Base-by-base conservation (phyloP, 1,139 yeast genomes). In the Wickerhamiella infanticola region DNA sequence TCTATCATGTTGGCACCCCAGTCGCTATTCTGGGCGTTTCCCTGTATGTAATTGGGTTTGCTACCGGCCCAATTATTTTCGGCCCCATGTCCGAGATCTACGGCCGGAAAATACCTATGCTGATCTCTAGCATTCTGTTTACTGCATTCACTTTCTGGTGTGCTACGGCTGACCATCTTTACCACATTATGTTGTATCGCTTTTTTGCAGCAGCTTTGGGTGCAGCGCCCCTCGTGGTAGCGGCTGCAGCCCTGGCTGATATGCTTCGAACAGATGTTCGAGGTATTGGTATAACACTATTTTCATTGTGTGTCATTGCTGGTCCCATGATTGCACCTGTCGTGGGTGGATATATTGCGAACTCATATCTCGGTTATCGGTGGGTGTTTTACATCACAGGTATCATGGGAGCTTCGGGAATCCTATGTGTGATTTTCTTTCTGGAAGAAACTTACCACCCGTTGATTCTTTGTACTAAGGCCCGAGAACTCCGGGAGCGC, bases 231-330 rank as follows among this genome's bases (percentile, higher is more conserved):
- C 62, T 83, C 58, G 90, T 81, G 18, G 84, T 81, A 38, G 85
- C 80, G 7, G 93, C 93, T 29, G 94, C 93, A 33, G 73, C 82
- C 0, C 77, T 82, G 69, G 79, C 88, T 3, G 94, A 83, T 59
- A 68, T 82, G 66, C 82, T 75, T 58, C 73, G 73, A 51, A 74
- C 77, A 48, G 61, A 62, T 35, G 55, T 67, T 11, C 72, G 94
- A 63, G 94, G 94, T 53, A 71, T 70, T 37, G 86, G 86, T 7
- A 66, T 81, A 55, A 68, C 76, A n/a, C 51, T 77, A 26, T 82
- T 81, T 58, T 67, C 81, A 1, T 67, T 77, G 60, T 74, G 75
- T 48, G 81, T 81, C 36, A 80, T 82, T 55, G 72, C 74, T 45
- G 88, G 88, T 45, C 94, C 94, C 6, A 68, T 81, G 61, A 48